Conservation (phyloP, 2,329 filamentous ascomycete species). For the Ophiostoma perfectum region DNA sequence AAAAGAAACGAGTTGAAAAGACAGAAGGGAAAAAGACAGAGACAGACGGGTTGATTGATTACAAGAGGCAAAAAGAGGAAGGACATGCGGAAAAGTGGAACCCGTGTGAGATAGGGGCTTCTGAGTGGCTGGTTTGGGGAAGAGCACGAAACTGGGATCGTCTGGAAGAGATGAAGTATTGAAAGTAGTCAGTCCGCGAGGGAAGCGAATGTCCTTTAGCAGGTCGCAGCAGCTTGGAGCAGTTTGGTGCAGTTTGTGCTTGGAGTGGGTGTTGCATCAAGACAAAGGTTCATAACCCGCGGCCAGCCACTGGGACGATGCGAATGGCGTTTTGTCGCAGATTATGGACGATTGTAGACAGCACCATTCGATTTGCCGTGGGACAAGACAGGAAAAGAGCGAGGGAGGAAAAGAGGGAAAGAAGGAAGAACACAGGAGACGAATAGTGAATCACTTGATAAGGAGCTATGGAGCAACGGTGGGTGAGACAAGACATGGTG, state of each 20-base stretch:
- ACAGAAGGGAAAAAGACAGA: neutral
- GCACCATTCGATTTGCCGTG: neutral
- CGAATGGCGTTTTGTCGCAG: constrained; percentile 7
- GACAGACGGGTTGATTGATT: neutral
- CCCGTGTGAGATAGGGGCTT: neutral
- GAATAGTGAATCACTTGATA: neutral
- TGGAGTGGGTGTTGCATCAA: neutral
- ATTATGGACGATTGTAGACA: neutral
- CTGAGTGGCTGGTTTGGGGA: constrained; percentile 7
- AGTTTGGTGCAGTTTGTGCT: too few species aligned
- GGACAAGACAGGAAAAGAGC: neutral
- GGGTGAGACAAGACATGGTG: neutral
- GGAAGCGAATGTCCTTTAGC: neutral
- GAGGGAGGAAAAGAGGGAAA: neutral
- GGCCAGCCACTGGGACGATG: constrained; percentile 1
- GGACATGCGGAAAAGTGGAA: neutral
- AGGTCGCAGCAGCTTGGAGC: too few species aligned
- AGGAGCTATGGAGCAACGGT: neutral
- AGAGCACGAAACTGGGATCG: neutral
- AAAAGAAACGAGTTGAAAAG: neutral
- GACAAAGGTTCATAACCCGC: neutral
- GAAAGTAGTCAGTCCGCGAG: neutral
- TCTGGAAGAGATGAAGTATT: neutral
- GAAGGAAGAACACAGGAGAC: neutral
- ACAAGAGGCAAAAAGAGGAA: neutral